Percentiles rank a stretch among this genome's conserved stretches.
Conservation (phyloP, 306 rosid species). For the Vigna hirtella region DNA sequence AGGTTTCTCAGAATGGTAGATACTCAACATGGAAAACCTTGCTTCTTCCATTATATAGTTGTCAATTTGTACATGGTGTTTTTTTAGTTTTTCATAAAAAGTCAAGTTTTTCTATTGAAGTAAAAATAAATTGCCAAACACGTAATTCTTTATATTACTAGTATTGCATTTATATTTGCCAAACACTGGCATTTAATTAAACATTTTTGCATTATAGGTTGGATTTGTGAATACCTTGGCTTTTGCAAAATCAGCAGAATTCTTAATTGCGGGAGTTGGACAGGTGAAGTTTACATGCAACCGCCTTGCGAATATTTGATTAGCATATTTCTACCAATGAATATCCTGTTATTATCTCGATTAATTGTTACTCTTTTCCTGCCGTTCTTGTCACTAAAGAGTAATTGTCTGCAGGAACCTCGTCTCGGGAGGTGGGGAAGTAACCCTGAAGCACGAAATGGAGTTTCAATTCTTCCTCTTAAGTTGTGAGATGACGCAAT, state of each 20-base stretch:
- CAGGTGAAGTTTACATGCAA: conserved; percentile 57
- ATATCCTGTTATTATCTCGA: not conserved
- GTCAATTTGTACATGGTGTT: not conserved
- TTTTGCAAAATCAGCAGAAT: conserved; percentile 83
- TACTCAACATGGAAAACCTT: not conserved
- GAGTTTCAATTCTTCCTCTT: conserved; percentile 75
- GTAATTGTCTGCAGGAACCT: conserved; percentile 72
- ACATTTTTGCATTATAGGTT: conserved; percentile 60
- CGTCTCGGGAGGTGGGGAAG: conserved; percentile 93
- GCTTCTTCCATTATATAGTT: not conserved
- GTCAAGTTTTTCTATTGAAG: conserved; percentile 3
- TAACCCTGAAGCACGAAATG: conserved; percentile 65
- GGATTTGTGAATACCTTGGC: conserved; percentile 95
- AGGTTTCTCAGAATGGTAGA: not conserved
- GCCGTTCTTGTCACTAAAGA: conserved; percentile 2
- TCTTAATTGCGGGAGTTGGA: conserved; percentile 90
- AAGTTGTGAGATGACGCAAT: conserved; percentile 55
- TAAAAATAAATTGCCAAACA: conserved; percentile 1
- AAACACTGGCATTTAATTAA: conserved; percentile 1
- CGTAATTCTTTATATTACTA: not conserved
- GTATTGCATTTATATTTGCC: conserved; percentile 6
- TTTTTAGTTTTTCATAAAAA: not conserved
- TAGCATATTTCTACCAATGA: not conserved
- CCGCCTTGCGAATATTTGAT: not conserved
- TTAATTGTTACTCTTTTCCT: not conserved